Conservation (phyloP, 1,139 yeast genomes). For the Saccharomyces uvarum region DNA sequence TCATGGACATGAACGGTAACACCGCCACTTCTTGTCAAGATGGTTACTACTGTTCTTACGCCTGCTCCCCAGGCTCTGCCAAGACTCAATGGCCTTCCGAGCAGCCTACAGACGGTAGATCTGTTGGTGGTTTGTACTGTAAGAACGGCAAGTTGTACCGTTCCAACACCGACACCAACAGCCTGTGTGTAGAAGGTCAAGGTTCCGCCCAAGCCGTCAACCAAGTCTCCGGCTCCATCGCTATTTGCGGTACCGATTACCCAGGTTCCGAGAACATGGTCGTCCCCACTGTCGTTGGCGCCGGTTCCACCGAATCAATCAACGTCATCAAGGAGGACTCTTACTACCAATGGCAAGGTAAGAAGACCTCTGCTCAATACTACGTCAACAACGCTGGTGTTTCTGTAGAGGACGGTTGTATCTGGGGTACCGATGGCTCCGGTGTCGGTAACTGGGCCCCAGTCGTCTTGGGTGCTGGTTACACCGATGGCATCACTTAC, state of each 20-base stretch:
- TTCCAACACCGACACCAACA: conserved; percentile 52
- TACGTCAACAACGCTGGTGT: conserved; percentile 97
- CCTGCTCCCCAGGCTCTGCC: conserved; percentile 94
- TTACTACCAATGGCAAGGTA: conserved; percentile 79
- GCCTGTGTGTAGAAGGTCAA: conserved; percentile 81
- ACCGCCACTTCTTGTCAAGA: conserved; percentile 64
- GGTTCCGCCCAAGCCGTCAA: conserved; percentile 62
- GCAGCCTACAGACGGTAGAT: conserved; percentile 81
- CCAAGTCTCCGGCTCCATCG: conserved; percentile 56
- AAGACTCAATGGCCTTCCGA: conserved; percentile 91
- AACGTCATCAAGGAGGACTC: conserved; percentile 70
- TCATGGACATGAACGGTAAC: conserved; percentile 56
- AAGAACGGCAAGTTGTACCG: conserved; percentile 72
- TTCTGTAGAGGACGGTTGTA: conserved; percentile 77
- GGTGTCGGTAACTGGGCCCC: conserved; percentile 99
- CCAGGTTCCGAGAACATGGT: conserved; percentile 99
- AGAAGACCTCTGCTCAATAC: conserved; percentile 86
- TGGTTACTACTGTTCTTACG: conserved; percentile 92
- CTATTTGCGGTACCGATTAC: conserved; percentile 95
- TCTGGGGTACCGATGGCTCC: conserved; percentile 78
- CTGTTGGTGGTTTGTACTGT: conserved; percentile 86
- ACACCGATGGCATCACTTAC: conserved; percentile 69
- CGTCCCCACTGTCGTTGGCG: conserved; percentile 73
- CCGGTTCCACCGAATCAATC: conserved; percentile 58
- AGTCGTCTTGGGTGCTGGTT: conserved; percentile 88